Conservation (phyloP, 306 rosid species). For the Abrus pulchellus region DNA sequence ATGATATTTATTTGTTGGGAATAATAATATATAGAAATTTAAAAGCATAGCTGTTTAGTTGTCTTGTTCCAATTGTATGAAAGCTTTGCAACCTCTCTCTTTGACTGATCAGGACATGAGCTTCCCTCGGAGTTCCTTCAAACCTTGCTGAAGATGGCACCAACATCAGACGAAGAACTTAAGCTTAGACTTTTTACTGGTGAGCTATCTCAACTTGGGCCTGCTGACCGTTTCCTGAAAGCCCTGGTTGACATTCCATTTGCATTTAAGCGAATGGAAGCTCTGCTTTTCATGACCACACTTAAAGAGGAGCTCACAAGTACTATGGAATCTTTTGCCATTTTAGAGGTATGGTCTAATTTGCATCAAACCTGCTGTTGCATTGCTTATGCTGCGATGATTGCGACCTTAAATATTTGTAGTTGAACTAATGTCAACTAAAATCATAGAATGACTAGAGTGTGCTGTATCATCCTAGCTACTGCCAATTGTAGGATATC, state of each 20-base stretch:
- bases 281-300: slow-evolving; percentile 77
- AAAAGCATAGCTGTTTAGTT: slow-evolving; percentile 22
- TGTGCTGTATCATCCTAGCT: not conserved
- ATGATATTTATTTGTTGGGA: slow-evolving; percentile 4
- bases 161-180: slow-evolving; percentile 92
- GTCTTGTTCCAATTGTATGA: slow-evolving; percentile 31
- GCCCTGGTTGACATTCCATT: slow-evolving; percentile 79
- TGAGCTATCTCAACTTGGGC: slow-evolving; percentile 80
- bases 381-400: slow-evolving; percentile 37
- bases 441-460: slow-evolving; percentile 1
- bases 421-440: slow-evolving; percentile 19
- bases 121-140: slow-evolving; percentile 84
- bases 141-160: slow-evolving; percentile 93
- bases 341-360: slow-evolving; percentile 73
- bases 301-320: slow-evolving; percentile 79
- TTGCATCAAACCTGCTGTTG: slow-evolving; percentile 35
- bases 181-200: slow-evolving; percentile 86
- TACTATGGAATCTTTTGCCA: slow-evolving; percentile 71
- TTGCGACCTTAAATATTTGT: slow-evolving; percentile 5
- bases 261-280: slow-evolving; percentile 88
- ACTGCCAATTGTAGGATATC: slow-evolving; percentile 8
- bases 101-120: slow-evolving; percentile 76
- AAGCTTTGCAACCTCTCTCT: slow-evolving; percentile 46
- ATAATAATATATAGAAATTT: slow-evolving; percentile 35
- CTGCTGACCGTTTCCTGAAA: slow-evolving; percentile 92